Percentiles rank a stretch among this genome's conserved stretches.
Evolutionary conservation across 306 rosid species (phyloP).

Genomic region (Glycine latifolia): DNA sequence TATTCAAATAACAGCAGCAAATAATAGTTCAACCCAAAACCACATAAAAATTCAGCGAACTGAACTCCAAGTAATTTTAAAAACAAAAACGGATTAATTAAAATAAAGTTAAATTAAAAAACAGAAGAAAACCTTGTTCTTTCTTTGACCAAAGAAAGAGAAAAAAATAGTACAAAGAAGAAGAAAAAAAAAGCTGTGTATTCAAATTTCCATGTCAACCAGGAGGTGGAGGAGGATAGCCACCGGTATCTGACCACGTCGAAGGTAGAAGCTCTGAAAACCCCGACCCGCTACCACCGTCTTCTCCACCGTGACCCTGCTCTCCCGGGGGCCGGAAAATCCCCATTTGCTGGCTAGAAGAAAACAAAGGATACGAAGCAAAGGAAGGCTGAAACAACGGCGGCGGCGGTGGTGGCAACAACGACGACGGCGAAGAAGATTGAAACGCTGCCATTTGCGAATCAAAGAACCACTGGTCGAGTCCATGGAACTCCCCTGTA

Average conservation of each 20-base stretch:
- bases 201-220: slow-evolving; percentile 46
- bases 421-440: slow-evolving; percentile 47
- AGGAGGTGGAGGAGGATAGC: slow-evolving; percentile 66
- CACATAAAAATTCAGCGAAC: slow-evolving; percentile 22
- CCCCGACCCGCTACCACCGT: slow-evolving; percentile 21
- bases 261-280: slow-evolving; percentile 53
- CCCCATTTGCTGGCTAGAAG: slow-evolving; percentile 55
- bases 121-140: slow-evolving; percentile 9
- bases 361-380: slow-evolving; percentile 73
- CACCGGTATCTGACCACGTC: slow-evolving; percentile 70
- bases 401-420: slow-evolving; percentile 43
- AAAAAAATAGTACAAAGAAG: slow-evolving; percentile 21
- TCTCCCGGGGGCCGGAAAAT: slow-evolving; percentile 53
- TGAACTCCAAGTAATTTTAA: not conserved
- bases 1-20: slow-evolving; percentile 6
- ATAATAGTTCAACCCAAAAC: slow-evolving; percentile 13
- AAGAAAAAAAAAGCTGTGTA: slow-evolving; percentile 1
- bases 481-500: slow-evolving; percentile 60
- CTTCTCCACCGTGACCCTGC: slow-evolving; percentile 31
- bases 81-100: not conserved
- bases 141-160: slow-evolving; percentile 26
- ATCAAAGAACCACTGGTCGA: slow-evolving; percentile 67
- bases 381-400: slow-evolving; percentile 58
- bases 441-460: slow-evolving; percentile 63
- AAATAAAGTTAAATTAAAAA: not conserved